A percentile compares a stretch with the other conserved stretches of the same genome.
These are phyloP conservation scores for Knoxia roxburghii DNA, from an alignment of 257 asterid species.

Conservation along the genomic window DNA sequence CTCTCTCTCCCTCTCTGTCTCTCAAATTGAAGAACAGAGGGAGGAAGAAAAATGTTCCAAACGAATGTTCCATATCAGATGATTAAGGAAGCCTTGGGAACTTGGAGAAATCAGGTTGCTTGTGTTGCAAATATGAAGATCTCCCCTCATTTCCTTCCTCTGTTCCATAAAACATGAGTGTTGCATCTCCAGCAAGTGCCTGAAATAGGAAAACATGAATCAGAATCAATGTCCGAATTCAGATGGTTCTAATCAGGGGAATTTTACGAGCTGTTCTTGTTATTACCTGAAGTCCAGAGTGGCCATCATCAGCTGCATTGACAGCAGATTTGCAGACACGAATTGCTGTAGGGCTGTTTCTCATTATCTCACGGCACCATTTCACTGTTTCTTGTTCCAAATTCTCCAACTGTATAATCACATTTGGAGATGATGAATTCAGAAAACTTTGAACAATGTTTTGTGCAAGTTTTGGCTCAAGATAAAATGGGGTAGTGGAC, in stretches of 20 bases:
- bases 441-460: too few species aligned
- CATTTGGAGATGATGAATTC: background rate
- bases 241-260: too few species aligned
- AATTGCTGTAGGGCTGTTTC: slow-evolving; percentile 90
- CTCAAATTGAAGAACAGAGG: background rate
- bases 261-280: background rate
- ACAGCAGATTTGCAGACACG: slow-evolving; percentile 82
- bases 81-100: slow-evolving; percentile 35
- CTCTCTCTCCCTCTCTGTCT: too few species aligned
- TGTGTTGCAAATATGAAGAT: slow-evolving; percentile 54
- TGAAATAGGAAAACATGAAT: slow-evolving; percentile 14
- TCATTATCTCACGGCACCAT: slow-evolving; percentile 87
- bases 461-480: too few species aligned
- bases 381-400: slow-evolving; percentile 80
- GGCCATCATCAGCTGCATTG: slow-evolving; percentile 93
- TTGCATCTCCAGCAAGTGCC: slow-evolving; percentile 92
- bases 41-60: background rate
- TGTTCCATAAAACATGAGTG: slow-evolving; percentile 81
- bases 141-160: slow-evolving; percentile 94
- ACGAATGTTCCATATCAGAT: background rate
- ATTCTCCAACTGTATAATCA: slow-evolving; percentile 47
- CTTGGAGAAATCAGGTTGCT: slow-evolving; percentile 79
- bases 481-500: slow-evolving; percentile 9
- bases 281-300: slow-evolving; percentile 83
- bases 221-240: background rate